Percentiles rank a stretch among this genome's conserved stretches.
Conservation (phyloP, 345 rosid genomes). For the Stellera chamaejasme region DNA sequence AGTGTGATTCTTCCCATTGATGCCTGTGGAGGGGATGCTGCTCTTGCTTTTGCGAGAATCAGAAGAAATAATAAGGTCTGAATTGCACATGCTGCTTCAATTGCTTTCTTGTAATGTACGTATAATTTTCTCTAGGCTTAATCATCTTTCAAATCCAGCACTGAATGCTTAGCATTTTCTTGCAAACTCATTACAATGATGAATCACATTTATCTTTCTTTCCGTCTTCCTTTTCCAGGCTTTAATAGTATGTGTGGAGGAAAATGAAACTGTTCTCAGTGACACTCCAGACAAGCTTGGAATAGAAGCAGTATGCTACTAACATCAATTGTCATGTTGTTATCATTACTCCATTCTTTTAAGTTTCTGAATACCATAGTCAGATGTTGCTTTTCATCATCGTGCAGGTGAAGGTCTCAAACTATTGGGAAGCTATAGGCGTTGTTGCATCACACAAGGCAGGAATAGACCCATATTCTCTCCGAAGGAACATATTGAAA, state of each 20-base stretch:
- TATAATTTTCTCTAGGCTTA: not conserved
- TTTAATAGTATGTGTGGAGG: constrained; percentile 48
- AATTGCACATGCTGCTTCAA: not conserved
- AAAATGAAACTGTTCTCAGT: constrained; percentile 50
- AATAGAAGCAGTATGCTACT: constrained; percentile 39
- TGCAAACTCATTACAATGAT: not conserved
- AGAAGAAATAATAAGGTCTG: constrained; percentile 30
- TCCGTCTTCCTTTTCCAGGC: constrained; percentile 21
- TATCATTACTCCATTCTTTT: too few species aligned
- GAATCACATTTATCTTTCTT: not conserved
- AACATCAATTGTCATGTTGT: not conserved
- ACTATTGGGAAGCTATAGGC: constrained; percentile 72
- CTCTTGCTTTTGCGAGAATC: constrained; percentile 48
- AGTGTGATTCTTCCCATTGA: constrained; percentile 45
- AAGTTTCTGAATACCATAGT: too few species aligned
- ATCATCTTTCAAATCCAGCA: not conserved
- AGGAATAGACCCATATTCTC: constrained; percentile 44
- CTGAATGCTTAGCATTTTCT: not conserved
- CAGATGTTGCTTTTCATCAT: not conserved
- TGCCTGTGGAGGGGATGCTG: constrained; percentile 58
- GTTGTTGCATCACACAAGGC: constrained; percentile 59
- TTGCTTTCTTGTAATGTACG: not conserved
- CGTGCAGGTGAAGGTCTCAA: constrained; percentile 47
- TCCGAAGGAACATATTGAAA: constrained; percentile 32
- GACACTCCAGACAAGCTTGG: constrained; percentile 48